Conservation (phyloP, 2,329 filamentous ascomycete genomes). For the Akanthomyces dipterigenus region DNA sequence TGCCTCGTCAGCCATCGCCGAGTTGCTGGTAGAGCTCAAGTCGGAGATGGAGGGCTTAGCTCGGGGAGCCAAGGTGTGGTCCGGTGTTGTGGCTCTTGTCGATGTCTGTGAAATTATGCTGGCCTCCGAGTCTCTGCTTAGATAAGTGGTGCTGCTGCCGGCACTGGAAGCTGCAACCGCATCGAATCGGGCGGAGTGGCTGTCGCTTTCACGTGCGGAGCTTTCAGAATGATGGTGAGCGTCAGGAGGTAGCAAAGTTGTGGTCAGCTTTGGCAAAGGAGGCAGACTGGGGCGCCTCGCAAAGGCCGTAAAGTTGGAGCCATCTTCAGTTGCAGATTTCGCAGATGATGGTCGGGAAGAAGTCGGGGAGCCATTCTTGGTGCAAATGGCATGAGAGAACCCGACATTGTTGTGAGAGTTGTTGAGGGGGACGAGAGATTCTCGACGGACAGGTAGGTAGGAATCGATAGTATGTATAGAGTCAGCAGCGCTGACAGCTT, state of each 20-base stretch:
- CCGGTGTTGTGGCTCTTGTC: slow-evolving; percentile 82
- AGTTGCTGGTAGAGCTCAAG: slow-evolving; percentile 59
- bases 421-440: slow-evolving; percentile 39
- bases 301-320: slow-evolving; percentile 40
- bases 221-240: slow-evolving; percentile 43
- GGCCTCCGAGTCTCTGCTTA: slow-evolving; percentile 73
- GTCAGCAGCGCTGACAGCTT: slow-evolving; percentile 32
- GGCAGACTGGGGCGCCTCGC: slow-evolving; percentile 44
- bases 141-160: slow-evolving; percentile 71
- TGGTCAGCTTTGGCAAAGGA: slow-evolving; percentile 51
- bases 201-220: slow-evolving; percentile 42
- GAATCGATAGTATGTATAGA: slow-evolving; percentile 31
- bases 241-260: slow-evolving; percentile 39
- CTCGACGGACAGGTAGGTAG: slow-evolving; percentile 30
- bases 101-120: slow-evolving; percentile 77
- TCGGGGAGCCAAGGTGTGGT: slow-evolving; percentile 49
- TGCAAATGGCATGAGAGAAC: slow-evolving; percentile 39
- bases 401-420: slow-evolving; percentile 65
- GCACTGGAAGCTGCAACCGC: slow-evolving; percentile 70
- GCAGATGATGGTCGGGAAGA: slow-evolving; percentile 38
- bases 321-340: slow-evolving; percentile 29
- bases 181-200: slow-evolving; percentile 50
- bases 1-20: slow-evolving; percentile 63
- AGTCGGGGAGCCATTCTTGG: slow-evolving; percentile 26
- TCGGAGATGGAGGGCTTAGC: slow-evolving; percentile 60